Conservation (phyloP, 176 grass and related monocot genomes). For the Ananas comosus region DNA sequence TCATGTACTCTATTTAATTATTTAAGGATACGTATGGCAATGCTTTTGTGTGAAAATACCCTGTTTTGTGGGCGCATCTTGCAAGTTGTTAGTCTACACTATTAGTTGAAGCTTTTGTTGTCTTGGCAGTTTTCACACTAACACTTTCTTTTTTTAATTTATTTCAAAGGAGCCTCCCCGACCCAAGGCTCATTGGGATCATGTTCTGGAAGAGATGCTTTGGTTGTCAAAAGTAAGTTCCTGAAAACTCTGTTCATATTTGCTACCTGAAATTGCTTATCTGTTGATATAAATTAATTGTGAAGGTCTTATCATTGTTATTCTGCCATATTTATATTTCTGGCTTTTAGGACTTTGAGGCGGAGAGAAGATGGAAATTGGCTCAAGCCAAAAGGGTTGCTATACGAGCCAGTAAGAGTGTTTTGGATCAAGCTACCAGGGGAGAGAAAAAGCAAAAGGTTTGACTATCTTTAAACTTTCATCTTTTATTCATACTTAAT, state of each 20-base stretch:
- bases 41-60: neutral
- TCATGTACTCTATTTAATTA: no score
- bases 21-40: no score
- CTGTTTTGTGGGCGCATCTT: no score
- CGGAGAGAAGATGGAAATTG: conserved; percentile 97
- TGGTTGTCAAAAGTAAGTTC: conserved; percentile 80
- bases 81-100: neutral
- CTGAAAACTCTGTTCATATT: neutral
- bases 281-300: neutral
- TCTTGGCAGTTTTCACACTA: no score
- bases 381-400: conserved; percentile 90
- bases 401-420: conserved; percentile 62
- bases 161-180: conserved; percentile 52
- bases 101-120: neutral
- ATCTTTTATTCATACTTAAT: neutral
- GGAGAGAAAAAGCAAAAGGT: conserved; percentile 96
- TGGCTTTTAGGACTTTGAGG: conserved; percentile 74
- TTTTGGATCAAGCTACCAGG: conserved; percentile 68
- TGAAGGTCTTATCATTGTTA: neutral
- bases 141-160: no score
- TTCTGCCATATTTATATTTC: conserved; percentile 22
- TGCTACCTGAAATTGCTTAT: neutral
- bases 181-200: conserved; percentile 93
- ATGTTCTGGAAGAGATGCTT: conserved; percentile 89
- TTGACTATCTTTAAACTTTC: conserved; percentile 9